Evolutionary conservation across 2,329 filamentous ascomycete species (phyloP).

Genomic region (Scytalidium lignicola): DNA sequence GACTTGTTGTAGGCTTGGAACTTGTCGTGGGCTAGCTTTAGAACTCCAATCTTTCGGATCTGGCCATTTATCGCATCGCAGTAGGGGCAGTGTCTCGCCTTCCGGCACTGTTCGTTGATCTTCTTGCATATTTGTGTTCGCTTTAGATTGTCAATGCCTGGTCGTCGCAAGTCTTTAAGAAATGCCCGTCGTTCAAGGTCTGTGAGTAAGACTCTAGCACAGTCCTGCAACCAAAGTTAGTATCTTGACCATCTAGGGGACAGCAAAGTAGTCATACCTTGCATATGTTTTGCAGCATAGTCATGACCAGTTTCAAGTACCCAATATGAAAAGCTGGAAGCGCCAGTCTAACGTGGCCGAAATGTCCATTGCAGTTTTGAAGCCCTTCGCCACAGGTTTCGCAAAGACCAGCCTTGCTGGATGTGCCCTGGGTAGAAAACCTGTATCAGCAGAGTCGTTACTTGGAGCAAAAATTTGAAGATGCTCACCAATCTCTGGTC

Average conservation of each 20-base stretch:
- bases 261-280: slow-evolving; percentile 48
- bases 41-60: slow-evolving; percentile 84
- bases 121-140: slow-evolving; percentile 80
- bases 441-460: slow-evolving; percentile 6
- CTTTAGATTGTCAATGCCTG: slow-evolving; percentile 80
- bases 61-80: slow-evolving; percentile 83
- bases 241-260: slow-evolving; percentile 3
- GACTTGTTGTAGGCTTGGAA: slow-evolving; percentile 86
- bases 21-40: slow-evolving; percentile 93
- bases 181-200: slow-evolving; percentile 74
- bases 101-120: slow-evolving; percentile 85
- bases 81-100: slow-evolving; percentile 74
- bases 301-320: slow-evolving; percentile 89
- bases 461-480: slow-evolving; percentile 5
- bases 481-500: slow-evolving; percentile 66
- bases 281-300: slow-evolving; percentile 91
- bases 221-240: slow-evolving; percentile 48
- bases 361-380: slow-evolving; percentile 87
- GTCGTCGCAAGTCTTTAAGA: slow-evolving; percentile 73
- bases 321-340: slow-evolving; percentile 94
- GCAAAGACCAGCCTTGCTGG: slow-evolving; percentile 75
- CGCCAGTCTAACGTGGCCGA: slow-evolving; percentile 86
- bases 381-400: slow-evolving; percentile 78
- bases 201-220: slow-evolving; percentile 75
- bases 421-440: slow-evolving; percentile 57